Evolutionary conservation across 2,329 filamentous ascomycete genomes (phyloP).

Genomic region (Polytolypa hystricis): DNA sequence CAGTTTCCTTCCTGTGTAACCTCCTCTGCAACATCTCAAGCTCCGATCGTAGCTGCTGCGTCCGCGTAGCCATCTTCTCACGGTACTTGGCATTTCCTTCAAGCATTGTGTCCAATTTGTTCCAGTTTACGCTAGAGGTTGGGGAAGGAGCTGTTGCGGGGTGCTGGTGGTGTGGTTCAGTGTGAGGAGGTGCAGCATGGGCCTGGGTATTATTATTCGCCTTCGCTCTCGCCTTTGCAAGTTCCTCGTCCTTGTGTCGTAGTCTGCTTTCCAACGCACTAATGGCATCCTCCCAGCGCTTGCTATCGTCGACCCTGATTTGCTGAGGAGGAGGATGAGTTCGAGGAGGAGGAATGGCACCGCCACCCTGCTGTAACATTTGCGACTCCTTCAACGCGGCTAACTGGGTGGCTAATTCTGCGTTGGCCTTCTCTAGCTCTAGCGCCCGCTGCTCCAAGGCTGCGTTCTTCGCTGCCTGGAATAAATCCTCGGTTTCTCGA

Average conservation of each 20-base stretch:
- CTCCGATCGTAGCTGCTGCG: slow-evolving; percentile 29
- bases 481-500: slow-evolving; percentile 26
- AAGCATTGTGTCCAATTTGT: slow-evolving; percentile 27
- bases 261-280: slow-evolving; percentile 4
- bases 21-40: slow-evolving; percentile 30
- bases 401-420: slow-evolving; percentile 24
- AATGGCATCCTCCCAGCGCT: slow-evolving; percentile 2
- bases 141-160: background rate
- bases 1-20: slow-evolving; percentile 29
- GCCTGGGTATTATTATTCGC: too few relatives aligned
- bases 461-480: slow-evolving; percentile 30
- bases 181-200: too few relatives aligned
- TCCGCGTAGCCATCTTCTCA: slow-evolving; percentile 25
- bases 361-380: too few relatives aligned
- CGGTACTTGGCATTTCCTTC: slow-evolving; percentile 30
- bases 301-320: background rate
- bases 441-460: slow-evolving; percentile 33
- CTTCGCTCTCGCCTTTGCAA: slow-evolving; percentile 1
- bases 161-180: too few relatives aligned
- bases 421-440: slow-evolving; percentile 31
- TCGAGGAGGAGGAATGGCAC: too few relatives aligned
- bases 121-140: slow-evolving; percentile 13
- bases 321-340: too few relatives aligned
- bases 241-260: slow-evolving; percentile 4
- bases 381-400: slow-evolving; percentile 1